Percentiles rank a stretch among this genome's conserved stretches.
Evolutionary conservation across 768 basidiomycete genomes (phyloP).

Genomic region (Cystobasidium onofrii): DNA sequence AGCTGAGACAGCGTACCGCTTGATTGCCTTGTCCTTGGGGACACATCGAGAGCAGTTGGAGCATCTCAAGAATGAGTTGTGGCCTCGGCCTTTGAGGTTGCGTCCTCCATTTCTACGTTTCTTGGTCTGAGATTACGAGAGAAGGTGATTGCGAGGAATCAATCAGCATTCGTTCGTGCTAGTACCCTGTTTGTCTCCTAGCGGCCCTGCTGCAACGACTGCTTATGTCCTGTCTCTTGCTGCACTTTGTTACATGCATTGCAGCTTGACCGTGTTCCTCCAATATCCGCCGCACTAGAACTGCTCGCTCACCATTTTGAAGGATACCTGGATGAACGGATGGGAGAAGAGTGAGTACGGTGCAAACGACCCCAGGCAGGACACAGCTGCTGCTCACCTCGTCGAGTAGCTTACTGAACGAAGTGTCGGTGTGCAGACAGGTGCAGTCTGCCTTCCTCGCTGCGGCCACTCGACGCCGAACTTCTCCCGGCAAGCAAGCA

Average conservation of each 20-base stretch:
- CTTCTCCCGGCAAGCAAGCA: too few species aligned
- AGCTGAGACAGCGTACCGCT: conserved; percentile 17
- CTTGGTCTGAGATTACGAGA: conserved; percentile 57
- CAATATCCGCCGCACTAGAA: neutral
- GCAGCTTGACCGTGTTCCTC: neutral
- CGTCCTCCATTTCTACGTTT: conserved; percentile 99
- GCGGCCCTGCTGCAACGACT: neutral
- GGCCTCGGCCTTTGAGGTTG: conserved; percentile 98
- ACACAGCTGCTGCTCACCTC: neutral
- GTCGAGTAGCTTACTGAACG: conserved; percentile 1
- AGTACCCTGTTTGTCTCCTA: neutral
- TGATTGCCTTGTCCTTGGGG: conserved; percentile 51
- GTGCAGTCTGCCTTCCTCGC: neutral
- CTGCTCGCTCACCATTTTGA: neutral
- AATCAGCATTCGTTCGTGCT: neutral
- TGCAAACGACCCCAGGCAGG: neutral
- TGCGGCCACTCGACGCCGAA: too few species aligned
- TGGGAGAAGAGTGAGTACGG: neutral
- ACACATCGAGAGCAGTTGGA: conserved; percentile 97
- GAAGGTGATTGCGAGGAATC: neutral
- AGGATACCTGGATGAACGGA: neutral
- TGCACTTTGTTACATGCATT: neutral
- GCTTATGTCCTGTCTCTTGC: neutral
- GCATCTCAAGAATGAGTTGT: conserved; percentile 88
- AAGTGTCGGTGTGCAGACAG: neutral